Evolutionary conservation across 306 rosid species (phyloP).

Genomic region (Castanea mollissima): DNA sequence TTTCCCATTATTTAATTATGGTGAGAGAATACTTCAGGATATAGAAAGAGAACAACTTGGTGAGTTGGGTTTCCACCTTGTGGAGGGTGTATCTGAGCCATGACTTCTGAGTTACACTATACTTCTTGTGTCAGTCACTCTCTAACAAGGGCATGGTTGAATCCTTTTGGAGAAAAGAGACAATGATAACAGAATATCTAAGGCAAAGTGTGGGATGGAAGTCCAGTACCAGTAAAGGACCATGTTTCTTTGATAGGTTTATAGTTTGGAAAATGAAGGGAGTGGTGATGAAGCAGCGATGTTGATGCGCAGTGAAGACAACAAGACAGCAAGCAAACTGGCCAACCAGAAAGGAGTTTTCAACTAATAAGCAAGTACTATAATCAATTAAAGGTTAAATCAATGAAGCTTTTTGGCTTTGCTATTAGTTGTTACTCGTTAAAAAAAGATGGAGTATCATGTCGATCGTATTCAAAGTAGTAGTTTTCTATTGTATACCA

Average conservation of each 20-base stretch:
- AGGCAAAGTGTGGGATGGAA: neutral
- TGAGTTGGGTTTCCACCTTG: constrained; percentile 15
- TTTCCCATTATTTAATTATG: constrained; percentile 9
- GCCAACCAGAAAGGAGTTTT: too few relatives aligned
- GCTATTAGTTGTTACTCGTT: too few relatives aligned
- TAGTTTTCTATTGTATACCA: too few relatives aligned
- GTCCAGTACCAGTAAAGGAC: neutral
- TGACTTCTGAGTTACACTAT: neutral
- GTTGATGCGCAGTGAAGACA: too few relatives aligned
- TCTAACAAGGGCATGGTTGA: neutral
- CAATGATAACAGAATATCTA: neutral
- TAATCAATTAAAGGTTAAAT: too few relatives aligned
- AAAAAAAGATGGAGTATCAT: too few relatives aligned
- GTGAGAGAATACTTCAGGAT: constrained; percentile 11
- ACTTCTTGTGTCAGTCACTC: neutral
- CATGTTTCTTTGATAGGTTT: neutral
- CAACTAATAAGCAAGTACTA: too few relatives aligned
- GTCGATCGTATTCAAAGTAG: too few relatives aligned
- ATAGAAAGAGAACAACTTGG: constrained; percentile 20
- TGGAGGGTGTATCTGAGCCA: neutral
- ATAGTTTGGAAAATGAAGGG: neutral
- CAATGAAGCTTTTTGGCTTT: too few relatives aligned
- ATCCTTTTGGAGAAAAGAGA: constrained; percentile 5
- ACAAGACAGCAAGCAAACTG: too few relatives aligned
- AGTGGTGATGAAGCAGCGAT: neutral